phyloP scores from a whole-genome alignment of 257 asterid species.

The Jacaranda copaia region DNA sequence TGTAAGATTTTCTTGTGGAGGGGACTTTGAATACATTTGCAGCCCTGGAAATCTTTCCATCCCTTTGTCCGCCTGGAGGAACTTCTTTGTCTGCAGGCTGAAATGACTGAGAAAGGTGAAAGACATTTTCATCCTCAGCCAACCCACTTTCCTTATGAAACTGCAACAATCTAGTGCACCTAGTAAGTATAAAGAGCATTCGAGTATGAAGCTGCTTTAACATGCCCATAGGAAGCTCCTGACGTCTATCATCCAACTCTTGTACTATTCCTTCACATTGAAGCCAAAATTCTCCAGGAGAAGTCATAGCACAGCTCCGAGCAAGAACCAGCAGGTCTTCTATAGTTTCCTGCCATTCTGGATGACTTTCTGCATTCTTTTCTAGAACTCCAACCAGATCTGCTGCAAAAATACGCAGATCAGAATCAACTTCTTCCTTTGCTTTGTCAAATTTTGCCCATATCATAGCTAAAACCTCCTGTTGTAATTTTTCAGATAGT shows the following conservation, averaged over 20 bases:
- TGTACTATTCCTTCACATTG: slow-evolving; percentile 99
- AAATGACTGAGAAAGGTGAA: slow-evolving; percentile 83
- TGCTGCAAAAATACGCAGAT: slow-evolving; percentile 94
- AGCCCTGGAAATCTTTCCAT: slow-evolving; percentile 52
- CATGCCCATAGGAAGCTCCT: slow-evolving; percentile 92
- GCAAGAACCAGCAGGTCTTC: slow-evolving; percentile 94
- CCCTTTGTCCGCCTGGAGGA: slow-evolving; percentile 54
- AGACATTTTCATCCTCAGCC: slow-evolving; percentile 85
- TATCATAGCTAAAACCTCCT: slow-evolving; percentile 95
- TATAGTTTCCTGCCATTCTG: slow-evolving; percentile 96
- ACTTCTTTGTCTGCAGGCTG: slow-evolving; percentile 72
- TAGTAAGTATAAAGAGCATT: slow-evolving; percentile 97
- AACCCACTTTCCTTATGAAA: slow-evolving; percentile 94
- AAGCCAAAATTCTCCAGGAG: slow-evolving; percentile 98
- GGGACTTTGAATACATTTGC: slow-evolving; percentile 53
- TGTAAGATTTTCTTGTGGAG: slow-evolving; percentile 73
- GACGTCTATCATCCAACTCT: slow-evolving; percentile 96
- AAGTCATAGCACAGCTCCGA: slow-evolving; percentile 94
- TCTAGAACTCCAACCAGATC: slow-evolving; percentile 92
- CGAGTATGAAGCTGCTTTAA: slow-evolving; percentile 97
- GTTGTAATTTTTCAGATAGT: slow-evolving; percentile 37
- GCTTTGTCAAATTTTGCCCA: slow-evolving; percentile 95
- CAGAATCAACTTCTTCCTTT: slow-evolving; percentile 97
- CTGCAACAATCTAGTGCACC: slow-evolving; percentile 95
- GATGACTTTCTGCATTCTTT: slow-evolving; percentile 88